Evolutionary conservation across 805 yeast genomes (phyloP), one percentile per base, ranked within the genome.

Genomic region (Saturnispora zaruensis): DNA sequence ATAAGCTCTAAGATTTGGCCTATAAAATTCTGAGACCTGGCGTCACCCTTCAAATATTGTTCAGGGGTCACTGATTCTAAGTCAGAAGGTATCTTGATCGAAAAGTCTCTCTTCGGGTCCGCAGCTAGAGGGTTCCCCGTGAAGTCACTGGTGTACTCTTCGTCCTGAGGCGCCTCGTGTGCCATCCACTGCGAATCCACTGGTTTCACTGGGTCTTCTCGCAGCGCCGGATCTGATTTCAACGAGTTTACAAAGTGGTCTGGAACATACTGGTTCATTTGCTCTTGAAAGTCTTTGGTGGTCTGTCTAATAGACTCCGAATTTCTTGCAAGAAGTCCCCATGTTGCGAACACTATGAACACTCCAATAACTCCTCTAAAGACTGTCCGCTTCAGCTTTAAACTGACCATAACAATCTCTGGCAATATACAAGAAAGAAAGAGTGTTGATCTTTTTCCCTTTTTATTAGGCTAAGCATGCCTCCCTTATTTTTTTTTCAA

Each of bases 1-100:
- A 65, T 61, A 25, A 63, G 43, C 50, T 64, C 60, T 33, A 65
- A 57, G 18, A 63, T 54, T 40, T 60, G 60, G 9, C 51, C 55
- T 46, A 64, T 64, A 41, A 59, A 63, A 43, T 55, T 54, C 49
- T 62, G 66, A 48, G 61, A 56, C 14, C 60, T 56, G 18, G 53
- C 50, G 50, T 61, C 64, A 33, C 66, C 66, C 34, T 58, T 57
- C 11, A 57, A 42, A 16, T 59, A 56, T 33, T 62, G 59, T 25
- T 54, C 57, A 6, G 64, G 49, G 13, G 51, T 59, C 41, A 64
- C 55, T 25, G 55, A 54, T 37, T 48, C 53, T 11, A 64, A 51
- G 2, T 53, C 50, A 21, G 59, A 57, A 23, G 55, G 58, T 2
- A 59, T 52, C 36, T 60, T 59, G 24, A 64, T 53, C 5, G 61